Evolutionary conservation across 2,329 filamentous ascomycete species (phyloP), one percentile per base, ranked within the genome.

Genomic region (Scytalidium sp.): DNA sequence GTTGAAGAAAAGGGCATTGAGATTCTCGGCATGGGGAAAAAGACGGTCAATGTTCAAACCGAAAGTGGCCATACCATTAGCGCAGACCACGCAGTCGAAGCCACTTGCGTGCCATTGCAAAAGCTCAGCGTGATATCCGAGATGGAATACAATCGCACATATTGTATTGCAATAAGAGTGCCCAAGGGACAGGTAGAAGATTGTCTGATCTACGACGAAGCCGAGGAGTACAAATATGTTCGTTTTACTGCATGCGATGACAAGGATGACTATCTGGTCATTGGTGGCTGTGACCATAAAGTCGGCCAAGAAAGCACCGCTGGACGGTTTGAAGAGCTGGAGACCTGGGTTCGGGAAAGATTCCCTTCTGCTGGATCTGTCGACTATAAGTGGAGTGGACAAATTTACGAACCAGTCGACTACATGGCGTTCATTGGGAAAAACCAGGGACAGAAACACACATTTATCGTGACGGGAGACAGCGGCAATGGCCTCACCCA

Each of bases 221-320:
- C 73, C 1, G 77, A 81, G 20, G 64, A 61, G 20, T 82, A 83
- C 69, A 77, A 79, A 57, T 83, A 83, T 53, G 64, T 78, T 2
- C 74, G 78, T 1, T 60, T 81, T 10, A 81, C 78, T 0, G 65
- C 62, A 0, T 80, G 78, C 57, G 78, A 82, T 48, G 71, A 75
- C 0, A 64, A 74, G 48, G 64, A 79, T 41, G 78, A 81, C 55
- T 82, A 81, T 60, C 59, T 83, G 44, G 65, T 83, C 4, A 70
- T 81, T 5, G 79, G 79, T 6, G 79, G 79, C 1, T 74, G 75
- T 45, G 79, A 82, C 56, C 79, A 83, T 67, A 78, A 79, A 59
- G 77, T 81, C n/a, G 78, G 79, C 0, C 76, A 81, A 54, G 71
- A 75, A 41, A 64, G 71, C 2, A 66, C 73, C 1, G 59, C 65